Base-by-base conservation (phyloP, 768 basidiomycete species). In the Collybiopsis confluens region DNA sequence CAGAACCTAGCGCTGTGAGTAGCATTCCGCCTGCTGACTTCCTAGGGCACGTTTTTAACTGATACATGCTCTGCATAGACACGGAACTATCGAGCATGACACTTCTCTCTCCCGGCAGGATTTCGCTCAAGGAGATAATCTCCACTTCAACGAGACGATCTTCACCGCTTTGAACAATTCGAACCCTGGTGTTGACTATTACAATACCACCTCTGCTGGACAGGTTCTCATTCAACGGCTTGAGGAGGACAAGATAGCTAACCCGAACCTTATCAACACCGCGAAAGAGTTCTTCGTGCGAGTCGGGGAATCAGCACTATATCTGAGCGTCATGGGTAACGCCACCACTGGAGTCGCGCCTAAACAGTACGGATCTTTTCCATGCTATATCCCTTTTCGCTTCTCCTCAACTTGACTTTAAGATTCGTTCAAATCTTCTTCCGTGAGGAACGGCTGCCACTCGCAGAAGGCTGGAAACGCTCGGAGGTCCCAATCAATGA, bases 361-460 rank as follows among this genome's bases (percentile, higher is more conserved):
- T 1, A 61, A 61, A 21, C n/a, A 59, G 59, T 61, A 21, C 30
- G 30, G 5, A 33, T 33, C 30, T 6, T 33, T 33, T 33, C 30
- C 30, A n/a, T n/a, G n/a, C n/a, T n/a, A n/a, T n/a, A n/a, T n/a
- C n/a, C n/a, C n/a, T n/a, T n/a, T n/a, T n/a, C n/a, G n/a, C n/a
- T n/a, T n/a, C n/a, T n/a, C n/a, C n/a, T n/a, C n/a, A n/a, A n/a
- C n/a, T n/a, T n/a, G n/a, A n/a, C n/a, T n/a, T n/a, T n/a, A n/a
- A n/a, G n/a, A n/a, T n/a, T n/a, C n/a, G 58, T 61, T 11, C 48
- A 59, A 10, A 56, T 57, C 33, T 55, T 61, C 58, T 61, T 61
- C 56, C 43, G 55, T 4, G 55, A 61, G 46, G 60, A 61, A 26
- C 55, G 58, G 1, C 24, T 61, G 18, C 60, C 60, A 8, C 54